Base-by-base conservation (phyloP, 2,329 filamentous ascomycete species). In the Pseudogymnoascus sp. region DNA sequence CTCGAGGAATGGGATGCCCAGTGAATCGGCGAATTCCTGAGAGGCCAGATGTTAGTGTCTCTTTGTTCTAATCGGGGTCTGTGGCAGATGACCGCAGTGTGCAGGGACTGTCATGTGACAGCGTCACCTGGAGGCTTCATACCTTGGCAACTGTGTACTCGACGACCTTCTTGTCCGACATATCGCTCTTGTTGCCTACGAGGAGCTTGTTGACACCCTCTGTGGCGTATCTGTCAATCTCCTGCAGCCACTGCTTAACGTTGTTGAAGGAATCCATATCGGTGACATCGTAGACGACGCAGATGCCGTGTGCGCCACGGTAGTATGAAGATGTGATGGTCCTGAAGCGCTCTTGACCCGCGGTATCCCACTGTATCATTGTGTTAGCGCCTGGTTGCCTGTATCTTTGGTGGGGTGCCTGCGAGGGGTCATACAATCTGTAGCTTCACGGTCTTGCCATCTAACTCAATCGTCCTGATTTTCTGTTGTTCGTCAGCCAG, bases 231-330 rank as follows among this genome's bases (percentile, higher is more conserved):
- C 95, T 89, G 82, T 99, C 95, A 73, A 99, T 99, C 82, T 99
- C 95, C 79, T 99, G 95, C 67, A 99, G 87, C 95, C 95, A 99
- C 84, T 99, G 95, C 90, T 99, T 97, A 74, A 99, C 95, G 82
- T 97, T 99, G 88, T 99, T 97, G 91, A 99, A 99, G 31, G 91
- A 96, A 78, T 97, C 95, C 93, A 97, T 97, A 78, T 99, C 95
- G 71, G 95, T 99, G 75, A 99, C 95, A 88, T 99, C 95, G 85
- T 97, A 99, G 77, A 99, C 95, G 71, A 99, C 93, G 81, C 95
- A 99, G 81, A 99, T 99, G 73, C 95, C 95, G 81, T 97, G 95
- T 70, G 95, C 95, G 74, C 95, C 95, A 76, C 95, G 91, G 84
- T 99, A 99, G 86, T 99, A 99, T 66, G 95, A 97, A 44, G 93